A percentile compares a stretch with the other conserved stretches of the same genome.
phyloP scores from a whole-genome alignment of 192 early-diverging fungal species.

The Mortierella antarctica region DNA sequence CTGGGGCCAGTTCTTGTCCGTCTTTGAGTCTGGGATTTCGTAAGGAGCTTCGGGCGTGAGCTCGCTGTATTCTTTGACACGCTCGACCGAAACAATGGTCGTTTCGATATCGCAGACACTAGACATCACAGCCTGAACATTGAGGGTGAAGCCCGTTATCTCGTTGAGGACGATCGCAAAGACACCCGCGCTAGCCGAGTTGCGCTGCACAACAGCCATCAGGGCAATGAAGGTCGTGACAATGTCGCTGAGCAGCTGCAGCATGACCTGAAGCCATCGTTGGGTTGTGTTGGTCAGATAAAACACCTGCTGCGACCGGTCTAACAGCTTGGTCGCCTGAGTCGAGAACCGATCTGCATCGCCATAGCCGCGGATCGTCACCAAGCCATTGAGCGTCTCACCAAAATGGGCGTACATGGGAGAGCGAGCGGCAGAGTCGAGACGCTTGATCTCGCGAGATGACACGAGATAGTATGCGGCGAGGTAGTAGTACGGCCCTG shows the following conservation, averaged over 20 bases:
- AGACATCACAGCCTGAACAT: slow-evolving; percentile 76
- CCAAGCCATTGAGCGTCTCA: slow-evolving; percentile 67
- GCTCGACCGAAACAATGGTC: slow-evolving; percentile 83
- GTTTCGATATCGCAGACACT: slow-evolving; percentile 79
- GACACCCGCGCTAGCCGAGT: slow-evolving; percentile 73
- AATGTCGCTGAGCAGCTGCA: slow-evolving; percentile 71
- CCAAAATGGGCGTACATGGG: slow-evolving; percentile 82
- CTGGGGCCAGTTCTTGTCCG: slow-evolving; percentile 74
- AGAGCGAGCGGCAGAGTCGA: slow-evolving; percentile 81
- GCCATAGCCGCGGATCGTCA: slow-evolving; percentile 73
- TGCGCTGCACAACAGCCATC: slow-evolving; percentile 59
- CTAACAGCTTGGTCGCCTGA: slow-evolving; percentile 57
- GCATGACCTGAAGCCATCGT: slow-evolving; percentile 73
- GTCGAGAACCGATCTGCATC: slow-evolving; percentile 51
- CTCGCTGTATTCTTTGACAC: slow-evolving; percentile 81
- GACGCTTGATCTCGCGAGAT: slow-evolving; percentile 80
- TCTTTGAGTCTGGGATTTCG: slow-evolving; percentile 60
- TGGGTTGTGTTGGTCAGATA: slow-evolving; percentile 48
- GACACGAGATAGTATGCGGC: slow-evolving; percentile 72
- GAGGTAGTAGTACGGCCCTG: no score
- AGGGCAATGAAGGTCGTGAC: slow-evolving; percentile 69
- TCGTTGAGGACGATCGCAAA: slow-evolving; percentile 86
- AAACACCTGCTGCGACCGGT: slow-evolving; percentile 41
- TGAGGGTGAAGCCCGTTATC: slow-evolving; percentile 76
- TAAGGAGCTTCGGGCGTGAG: slow-evolving; percentile 83